A percentile compares a stretch with the other conserved stretches of the same genome.
These are phyloP conservation scores for Fomitiporia mediterranea DNA, from an alignment of 1,284 basidiomycete genomes.

Conservation along the genomic window DNA sequence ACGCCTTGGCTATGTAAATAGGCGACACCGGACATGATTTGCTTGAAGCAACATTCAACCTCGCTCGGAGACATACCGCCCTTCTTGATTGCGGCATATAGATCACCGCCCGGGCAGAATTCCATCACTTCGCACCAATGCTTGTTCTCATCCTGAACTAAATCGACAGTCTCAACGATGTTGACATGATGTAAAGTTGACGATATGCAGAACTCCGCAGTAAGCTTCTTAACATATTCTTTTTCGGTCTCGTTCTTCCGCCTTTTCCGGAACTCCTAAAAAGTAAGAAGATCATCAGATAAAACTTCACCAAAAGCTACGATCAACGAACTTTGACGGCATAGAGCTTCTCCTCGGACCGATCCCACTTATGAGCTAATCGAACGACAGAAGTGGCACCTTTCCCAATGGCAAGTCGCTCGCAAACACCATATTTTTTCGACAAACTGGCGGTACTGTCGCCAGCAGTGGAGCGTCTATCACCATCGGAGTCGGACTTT, in stretches of 20 bases:
- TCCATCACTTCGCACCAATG: slow-evolving; percentile 99
- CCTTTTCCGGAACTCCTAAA: slow-evolving; percentile 93
- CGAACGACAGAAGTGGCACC: slow-evolving; percentile 96
- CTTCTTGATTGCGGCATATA: slow-evolving; percentile 97
- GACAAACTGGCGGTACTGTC: slow-evolving; percentile 62
- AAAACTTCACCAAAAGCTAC: slow-evolving; percentile 1
- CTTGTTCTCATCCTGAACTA: slow-evolving; percentile 93
- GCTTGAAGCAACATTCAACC: slow-evolving; percentile 98
- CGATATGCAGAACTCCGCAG: slow-evolving; percentile 98
- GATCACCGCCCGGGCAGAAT: slow-evolving; percentile 94
- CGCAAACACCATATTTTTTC: slow-evolving; percentile 97
- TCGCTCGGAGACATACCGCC: slow-evolving; percentile 93
- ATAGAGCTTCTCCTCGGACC: slow-evolving; percentile 95
- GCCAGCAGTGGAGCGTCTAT: slow-evolving; percentile 53
- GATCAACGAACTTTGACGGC: slow-evolving; percentile 80
- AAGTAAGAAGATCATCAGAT: slow-evolving; percentile 1
- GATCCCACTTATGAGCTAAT: slow-evolving; percentile 98
- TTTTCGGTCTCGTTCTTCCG: slow-evolving; percentile 98
- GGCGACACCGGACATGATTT: slow-evolving; percentile 83
- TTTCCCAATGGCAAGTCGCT: slow-evolving; percentile 95
- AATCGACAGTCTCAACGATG: slow-evolving; percentile 97
- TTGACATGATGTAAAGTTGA: slow-evolving; percentile 96
- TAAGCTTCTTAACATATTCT: slow-evolving; percentile 99
- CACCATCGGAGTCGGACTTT: slow-evolving; percentile 67
- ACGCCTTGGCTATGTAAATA: slow-evolving; percentile 96